Base-by-base conservation (phyloP, 148 eudicot species). In the Chenopodium album region DNA sequence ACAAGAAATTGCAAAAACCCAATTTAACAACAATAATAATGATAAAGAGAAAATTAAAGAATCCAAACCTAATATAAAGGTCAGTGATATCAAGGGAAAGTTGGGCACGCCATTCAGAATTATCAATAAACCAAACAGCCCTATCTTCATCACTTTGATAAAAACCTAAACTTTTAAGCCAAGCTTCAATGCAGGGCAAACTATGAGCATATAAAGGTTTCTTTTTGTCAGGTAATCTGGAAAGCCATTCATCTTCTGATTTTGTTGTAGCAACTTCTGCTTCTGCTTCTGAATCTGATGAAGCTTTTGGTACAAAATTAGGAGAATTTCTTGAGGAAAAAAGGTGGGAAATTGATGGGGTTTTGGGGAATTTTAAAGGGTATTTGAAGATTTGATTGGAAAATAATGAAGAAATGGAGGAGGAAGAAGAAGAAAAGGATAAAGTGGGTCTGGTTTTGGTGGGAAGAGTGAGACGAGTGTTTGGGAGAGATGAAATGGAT, bases 191-290 rank as follows among this genome's bases (percentile, higher is more conserved):
- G 56, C 94, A 92, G 41, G 94, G 96, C 84, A 94, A 86, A 84
- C 98, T 94, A 80, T 94, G 98, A 64, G 98, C 87, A 59, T 94
- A 94, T 56, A 94, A 71, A 1, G 98, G 90, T 81, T 94, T 94
- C 86, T 91, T 94, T 85, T 94, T 94, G 46, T 94, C 98, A 16
- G 98, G 98, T 20, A 92, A 84, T 80, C 71, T 90, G 84, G 87
- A 88, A 22, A 92, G 72, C 97, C 97, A 92, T 71, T 92, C 96
- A 72, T 94, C 98, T 65, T 68, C 82, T 7, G 54, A 50, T 50
- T 79, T 62, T 7, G 54, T 41, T 6, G 78, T 62, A 9, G 62
- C 10, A 75, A 26, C 68, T 59, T 79, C 83, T 32, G 83, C 29
- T 22, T 81, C 84, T 66, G 84, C 71, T 34, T 86, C 87, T 31